Evolutionary conservation across 2,329 filamentous ascomycete genomes (phyloP).

Genomic region (Huntiella decipiens): DNA sequence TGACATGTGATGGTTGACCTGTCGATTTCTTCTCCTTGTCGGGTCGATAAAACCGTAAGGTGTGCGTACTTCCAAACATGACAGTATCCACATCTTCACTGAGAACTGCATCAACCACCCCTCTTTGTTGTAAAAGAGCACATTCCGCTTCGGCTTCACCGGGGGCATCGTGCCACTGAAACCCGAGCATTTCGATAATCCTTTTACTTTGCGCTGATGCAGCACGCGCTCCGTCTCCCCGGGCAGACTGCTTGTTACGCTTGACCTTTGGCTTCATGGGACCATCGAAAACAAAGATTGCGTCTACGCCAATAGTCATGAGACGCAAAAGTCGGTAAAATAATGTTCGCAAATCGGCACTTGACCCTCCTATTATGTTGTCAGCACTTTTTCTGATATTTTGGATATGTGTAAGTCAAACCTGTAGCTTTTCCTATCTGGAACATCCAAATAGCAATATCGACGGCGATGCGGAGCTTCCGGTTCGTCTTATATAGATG

Average conservation of each 20-base stretch:
- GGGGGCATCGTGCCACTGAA: constrained; percentile 67
- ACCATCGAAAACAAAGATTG: constrained; percentile 81
- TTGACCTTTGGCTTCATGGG: constrained; percentile 74
- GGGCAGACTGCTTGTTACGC: constrained; percentile 55
- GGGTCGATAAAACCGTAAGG: constrained; percentile 40
- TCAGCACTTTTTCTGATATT: constrained; percentile 1
- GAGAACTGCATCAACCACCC: constrained; percentile 78
- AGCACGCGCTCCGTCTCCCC: constrained; percentile 40
- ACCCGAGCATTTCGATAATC: constrained; percentile 68
- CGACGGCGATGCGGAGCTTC: constrained; percentile 73
- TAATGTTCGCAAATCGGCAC: constrained; percentile 75
- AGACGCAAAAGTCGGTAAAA: constrained; percentile 79
- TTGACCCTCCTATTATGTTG: constrained; percentile 45
- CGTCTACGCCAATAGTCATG: constrained; percentile 58
- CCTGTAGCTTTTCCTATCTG: constrained; percentile 71
- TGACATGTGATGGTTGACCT: constrained; percentile 57
- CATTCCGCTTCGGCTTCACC: constrained; percentile 96
- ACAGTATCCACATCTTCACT: constrained; percentile 94
- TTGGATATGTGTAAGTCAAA: constrained; percentile 15
- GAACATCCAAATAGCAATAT: constrained; percentile 95
- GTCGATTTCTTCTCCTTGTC: not conserved
- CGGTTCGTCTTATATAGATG: constrained; percentile 50
- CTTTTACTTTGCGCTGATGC: constrained; percentile 64
- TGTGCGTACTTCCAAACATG: constrained; percentile 80
- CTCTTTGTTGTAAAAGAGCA: constrained; percentile 61